Base-by-base conservation (phyloP, 805 yeast species). In the Groenewaldozyma salmanticensis region DNA sequence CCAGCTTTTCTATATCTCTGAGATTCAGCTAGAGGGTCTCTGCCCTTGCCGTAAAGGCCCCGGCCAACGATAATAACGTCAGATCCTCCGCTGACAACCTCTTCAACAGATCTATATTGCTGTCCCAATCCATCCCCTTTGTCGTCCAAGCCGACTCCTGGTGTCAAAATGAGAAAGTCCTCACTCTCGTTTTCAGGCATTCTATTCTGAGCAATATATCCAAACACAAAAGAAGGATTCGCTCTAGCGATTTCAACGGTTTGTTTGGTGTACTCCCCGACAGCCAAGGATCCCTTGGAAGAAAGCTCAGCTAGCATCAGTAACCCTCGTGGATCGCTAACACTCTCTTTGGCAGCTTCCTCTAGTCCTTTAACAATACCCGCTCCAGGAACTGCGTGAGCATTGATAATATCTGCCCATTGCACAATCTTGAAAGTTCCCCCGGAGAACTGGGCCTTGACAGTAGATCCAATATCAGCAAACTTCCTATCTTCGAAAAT, bases 61-160 rank as follows among this genome's bases (percentile, higher is more conserved):
- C 99, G 77, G 7, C 99, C 99, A n/a, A 92, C 99, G 59, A 92
- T 92, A 44, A 92, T 88, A 39, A 92, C 74, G 60, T 92, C 99
- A 2, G 94, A 73, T n/a, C 97, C 97, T 1, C 81, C 75, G 11
- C 74, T 57, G 9, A 90, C 70, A 19, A 87, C 98, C 45, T 82
- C 85, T 48, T 75, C 76, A 3, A 90, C 97, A 4, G 96, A 78
- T 61, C 98, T 74, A 63, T 92, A 92, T 64, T 92, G 97, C 62
- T 92, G 99, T 19, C 99, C 99, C 46, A 92, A 71, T 1, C 80
- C 76, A 59, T 92, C 99, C 13, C 97, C 96, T 60, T 81, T 92
- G 58, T 90, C 97, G 58, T 90, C 98, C 39, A 92, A 71, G 2
- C 97, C 97, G 31, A 92, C 98, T 47, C 99, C 99, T 0, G 99